These are phyloP conservation scores for Carnegiea gigantea DNA, from an alignment of 179 eudicot species.

Conservation along the genomic window DNA sequence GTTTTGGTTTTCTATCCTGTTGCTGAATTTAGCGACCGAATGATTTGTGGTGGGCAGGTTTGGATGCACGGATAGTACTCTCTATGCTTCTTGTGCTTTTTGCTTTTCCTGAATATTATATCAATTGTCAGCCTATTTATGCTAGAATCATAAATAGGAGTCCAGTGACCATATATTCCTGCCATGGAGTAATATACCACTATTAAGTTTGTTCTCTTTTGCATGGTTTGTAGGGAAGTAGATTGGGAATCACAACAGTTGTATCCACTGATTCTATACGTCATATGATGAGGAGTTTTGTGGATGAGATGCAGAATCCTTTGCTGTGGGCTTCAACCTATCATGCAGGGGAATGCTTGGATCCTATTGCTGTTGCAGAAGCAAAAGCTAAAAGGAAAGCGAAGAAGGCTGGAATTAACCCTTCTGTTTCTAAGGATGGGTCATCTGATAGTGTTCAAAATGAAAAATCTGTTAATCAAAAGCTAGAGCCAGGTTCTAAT, in stretches of 20 bases:
- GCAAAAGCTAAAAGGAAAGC: constrained; percentile 84
- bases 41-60: background rate
- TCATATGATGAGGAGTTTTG: constrained; percentile 99
- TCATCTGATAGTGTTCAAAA: constrained; percentile 33
- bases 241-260: constrained; percentile 94
- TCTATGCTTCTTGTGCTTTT: background rate
- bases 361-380: constrained; percentile 86
- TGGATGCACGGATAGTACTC: background rate
- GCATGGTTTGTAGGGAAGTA: constrained; percentile 67
- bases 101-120: background rate
- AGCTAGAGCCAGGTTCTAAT: constrained; percentile 38
- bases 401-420: constrained; percentile 48
- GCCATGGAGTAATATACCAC: background rate
- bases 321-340: constrained; percentile 96
- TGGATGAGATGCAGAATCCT: constrained; percentile 89
- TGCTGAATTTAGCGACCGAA: background rate
- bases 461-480: constrained; percentile 41
- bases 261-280: constrained; percentile 94
- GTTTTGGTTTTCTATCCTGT: background rate
- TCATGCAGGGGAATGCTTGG: constrained; percentile 89
- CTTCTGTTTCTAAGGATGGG: constrained; percentile 40
- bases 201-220: background rate
- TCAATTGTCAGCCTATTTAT: background rate
- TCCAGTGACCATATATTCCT: background rate
- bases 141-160: background rate